A percentile compares a stretch with the other conserved stretches of the same genome.
Evolutionary conservation across 2,329 filamentous ascomycete genomes (phyloP).

Genomic region (Fusarium sororula): DNA sequence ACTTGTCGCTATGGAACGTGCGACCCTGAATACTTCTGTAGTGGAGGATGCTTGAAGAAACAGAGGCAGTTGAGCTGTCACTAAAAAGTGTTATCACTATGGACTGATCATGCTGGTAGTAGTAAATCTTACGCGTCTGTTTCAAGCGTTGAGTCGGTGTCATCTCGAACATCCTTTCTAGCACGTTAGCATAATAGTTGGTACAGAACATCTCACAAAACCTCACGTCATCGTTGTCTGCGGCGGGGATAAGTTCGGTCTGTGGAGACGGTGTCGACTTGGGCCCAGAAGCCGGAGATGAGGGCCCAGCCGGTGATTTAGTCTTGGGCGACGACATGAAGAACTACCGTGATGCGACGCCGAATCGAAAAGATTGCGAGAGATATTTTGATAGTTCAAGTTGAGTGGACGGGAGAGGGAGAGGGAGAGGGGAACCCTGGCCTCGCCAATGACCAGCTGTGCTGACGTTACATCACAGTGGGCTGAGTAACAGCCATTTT

Average conservation of each 20-base stretch:
- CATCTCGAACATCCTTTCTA: not conserved
- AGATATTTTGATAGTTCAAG: not conserved
- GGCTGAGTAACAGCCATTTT: not conserved
- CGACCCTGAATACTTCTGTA: conserved; percentile 21
- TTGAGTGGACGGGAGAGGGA: not conserved
- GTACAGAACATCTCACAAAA: accelerated
- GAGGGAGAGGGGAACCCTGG: not conserved
- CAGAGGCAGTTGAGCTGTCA: conserved; percentile 17
- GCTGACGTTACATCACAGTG: not conserved
- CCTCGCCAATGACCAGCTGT: not conserved
- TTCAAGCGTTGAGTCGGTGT: not conserved
- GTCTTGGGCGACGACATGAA: not conserved
- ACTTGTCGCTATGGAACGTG: conserved; percentile 25
- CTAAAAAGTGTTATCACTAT: not conserved
- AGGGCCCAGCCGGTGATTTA: not conserved
- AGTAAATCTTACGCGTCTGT: not conserved
- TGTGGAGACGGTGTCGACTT: not conserved
- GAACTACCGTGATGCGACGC: too few relatives aligned
- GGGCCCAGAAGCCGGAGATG: not conserved
- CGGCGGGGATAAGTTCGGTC: not conserved
- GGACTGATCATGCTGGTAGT: accelerated
- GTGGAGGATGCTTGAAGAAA: conserved; percentile 17
- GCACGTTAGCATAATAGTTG: not conserved
- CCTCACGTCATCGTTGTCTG: not conserved
- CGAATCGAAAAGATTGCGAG: not conserved